A percentile compares a stretch with the other conserved stretches of the same genome.
phyloP scores from a whole-genome alignment of 805 yeast species.

The Lipomyces kockii region DNA sequence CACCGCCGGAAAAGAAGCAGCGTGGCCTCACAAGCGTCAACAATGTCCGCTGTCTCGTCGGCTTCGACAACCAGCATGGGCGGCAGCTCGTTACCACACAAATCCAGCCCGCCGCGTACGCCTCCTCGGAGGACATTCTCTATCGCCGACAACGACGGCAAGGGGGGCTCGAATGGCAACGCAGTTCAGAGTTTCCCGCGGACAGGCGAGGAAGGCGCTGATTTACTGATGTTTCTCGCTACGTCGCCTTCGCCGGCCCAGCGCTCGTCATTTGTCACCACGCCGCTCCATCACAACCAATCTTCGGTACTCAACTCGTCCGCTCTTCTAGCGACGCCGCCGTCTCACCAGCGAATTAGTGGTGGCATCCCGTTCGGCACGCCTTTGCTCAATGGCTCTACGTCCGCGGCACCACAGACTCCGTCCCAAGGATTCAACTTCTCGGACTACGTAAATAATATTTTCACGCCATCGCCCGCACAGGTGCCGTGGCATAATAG shows the following conservation, averaged over 20 bases:
- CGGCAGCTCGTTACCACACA: neutral
- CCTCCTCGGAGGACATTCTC: constrained; percentile 23
- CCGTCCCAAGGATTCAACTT: constrained; percentile 63
- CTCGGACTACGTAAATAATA: constrained; percentile 81
- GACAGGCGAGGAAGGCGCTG: constrained; percentile 70
- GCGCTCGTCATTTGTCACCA: constrained; percentile 30
- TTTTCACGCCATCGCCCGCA: constrained; percentile 48
- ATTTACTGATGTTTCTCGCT: constrained; percentile 76
- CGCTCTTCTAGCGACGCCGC: constrained; percentile 40
- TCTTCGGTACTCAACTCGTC: constrained; percentile 24
- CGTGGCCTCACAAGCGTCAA: constrained; percentile 35
- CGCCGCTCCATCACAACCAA: constrained; percentile 24
- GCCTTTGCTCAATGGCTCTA: constrained; percentile 37
- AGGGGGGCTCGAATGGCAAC: neutral
- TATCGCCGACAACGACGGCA: neutral
- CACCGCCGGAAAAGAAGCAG: constrained; percentile 27
- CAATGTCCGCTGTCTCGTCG: constrained; percentile 13
- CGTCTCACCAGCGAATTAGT: constrained; percentile 37
- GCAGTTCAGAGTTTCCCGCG: neutral
- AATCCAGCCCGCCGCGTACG: constrained; percentile 31
- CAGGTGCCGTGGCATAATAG: constrained; percentile 36
- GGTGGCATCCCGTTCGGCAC: constrained; percentile 31
- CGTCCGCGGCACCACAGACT: constrained; percentile 42
- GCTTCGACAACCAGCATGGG: constrained; percentile 12
- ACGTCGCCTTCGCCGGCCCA: constrained; percentile 76